Evolutionary conservation across 2,329 filamentous ascomycete genomes (phyloP), one percentile per base, ranked within the genome.

Genomic region (Nigrospora sphaerica): DNA sequence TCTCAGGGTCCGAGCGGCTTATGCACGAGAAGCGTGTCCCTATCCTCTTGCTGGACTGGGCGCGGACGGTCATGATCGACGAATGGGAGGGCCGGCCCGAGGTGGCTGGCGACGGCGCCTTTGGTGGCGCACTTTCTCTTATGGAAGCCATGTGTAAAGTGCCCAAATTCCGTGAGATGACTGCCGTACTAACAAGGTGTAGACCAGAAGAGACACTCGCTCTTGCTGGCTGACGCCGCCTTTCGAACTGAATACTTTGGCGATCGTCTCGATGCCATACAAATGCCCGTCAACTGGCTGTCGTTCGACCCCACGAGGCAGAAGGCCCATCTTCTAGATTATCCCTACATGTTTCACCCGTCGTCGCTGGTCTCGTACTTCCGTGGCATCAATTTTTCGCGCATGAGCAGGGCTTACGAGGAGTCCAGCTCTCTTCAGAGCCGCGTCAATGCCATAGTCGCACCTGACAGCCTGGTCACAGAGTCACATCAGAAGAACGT

Each of bases 371-470:
- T 95, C 3, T 82, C 81, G 0, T 95, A 90, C 61, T 96, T 97
- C 62, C 83, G 92, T 16, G 81, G 88, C 4, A 83, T 95, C 58
- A 96, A 95, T 60, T 89, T 93, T 57, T 81, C 87, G 0, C 78
- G 78, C 14, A 97, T 97, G 92, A 88, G 84, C 54, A 80, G 83
- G 48, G 79, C 85, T 14, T 90, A 84, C 56, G 86, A 93, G 57
- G 77, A 82, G 52, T 81, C 86, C 0, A 78, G 71, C 49, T 80
- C 77, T 0, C 63, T 80, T 1, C 72, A 74, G 51, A 74, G 70
- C 32, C 70, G 78, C 14, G 78, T 83, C 56, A 71, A 71, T n/a
- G 72, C 73, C 2, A 77, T 80, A 10, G 70, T 80, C 12, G 69
- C 73, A 14, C 71, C 73, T 3, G 73, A 73, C 18, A 78, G 72